phyloP scores from a whole-genome alignment of 305 asterid species.

The Fraxinus velutina region DNA sequence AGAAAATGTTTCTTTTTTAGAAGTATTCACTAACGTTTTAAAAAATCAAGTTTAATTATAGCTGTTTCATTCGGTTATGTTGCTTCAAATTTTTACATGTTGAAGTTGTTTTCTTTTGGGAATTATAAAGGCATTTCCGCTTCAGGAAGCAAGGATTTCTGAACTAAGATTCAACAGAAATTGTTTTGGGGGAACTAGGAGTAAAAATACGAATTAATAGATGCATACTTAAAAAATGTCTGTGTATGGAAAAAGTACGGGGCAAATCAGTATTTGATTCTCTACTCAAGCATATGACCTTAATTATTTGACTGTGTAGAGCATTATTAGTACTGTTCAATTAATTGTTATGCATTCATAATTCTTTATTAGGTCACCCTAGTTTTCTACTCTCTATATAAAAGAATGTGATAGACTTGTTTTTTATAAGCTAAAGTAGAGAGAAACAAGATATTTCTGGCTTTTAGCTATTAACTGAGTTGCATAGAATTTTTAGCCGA shows the following conservation, averaged over 20 bases:
- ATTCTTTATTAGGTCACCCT: background rate
- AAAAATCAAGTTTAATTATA: background rate
- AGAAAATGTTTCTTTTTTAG: background rate
- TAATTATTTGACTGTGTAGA: background rate
- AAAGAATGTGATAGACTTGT: background rate
- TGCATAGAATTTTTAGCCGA: background rate
- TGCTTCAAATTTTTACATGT: background rate
- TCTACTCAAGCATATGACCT: background rate
- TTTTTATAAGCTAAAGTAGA: background rate
- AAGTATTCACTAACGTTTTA: background rate
- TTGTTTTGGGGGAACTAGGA: background rate
- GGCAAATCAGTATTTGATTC: background rate
- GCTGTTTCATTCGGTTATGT: background rate
- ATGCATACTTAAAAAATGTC: background rate
- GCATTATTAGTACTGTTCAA: background rate
- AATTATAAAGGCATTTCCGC: background rate
- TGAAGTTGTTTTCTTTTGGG: background rate
- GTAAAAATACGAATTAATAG: background rate
- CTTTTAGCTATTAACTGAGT: background rate
- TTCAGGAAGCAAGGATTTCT: background rate
- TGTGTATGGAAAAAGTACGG: background rate
- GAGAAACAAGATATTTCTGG: background rate
- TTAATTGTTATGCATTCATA: background rate
- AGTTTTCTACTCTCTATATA: background rate
- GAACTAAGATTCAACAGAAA: background rate